Evolutionary conservation across 805 yeast species (phyloP), one percentile per base, ranked within the genome.

Genomic region (Pichia nakasei): DNA sequence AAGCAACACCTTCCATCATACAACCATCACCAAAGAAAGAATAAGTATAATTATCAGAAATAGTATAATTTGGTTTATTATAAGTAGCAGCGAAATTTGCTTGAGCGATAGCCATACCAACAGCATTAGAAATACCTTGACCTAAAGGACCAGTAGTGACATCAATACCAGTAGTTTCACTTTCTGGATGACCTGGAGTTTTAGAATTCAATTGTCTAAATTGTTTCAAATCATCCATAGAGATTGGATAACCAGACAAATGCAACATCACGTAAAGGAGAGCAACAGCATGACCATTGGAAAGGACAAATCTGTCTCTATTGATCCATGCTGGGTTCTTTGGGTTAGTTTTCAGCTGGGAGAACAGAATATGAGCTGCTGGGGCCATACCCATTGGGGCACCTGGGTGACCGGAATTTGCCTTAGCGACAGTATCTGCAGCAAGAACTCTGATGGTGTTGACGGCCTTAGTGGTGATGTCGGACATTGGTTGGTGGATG

Each of bases 111-210:
- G 98, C 97, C 54, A 91, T 64, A 72, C 98, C 98, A 58, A 91
- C 95, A 44, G 97, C 97, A 65, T 87, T 89, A 58, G 83, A 75
- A 58, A 91, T 77, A 82, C 98, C 98, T 72, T 91, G 98, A 65
- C 98, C 98, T 59, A 91, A 78, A 46, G 98, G 97, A 67, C 98
- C 98, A 50, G 97, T 91, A 66, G 97, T 88, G 59, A 89, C 95
- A 66, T 91, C 98, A 48, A 88, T 79, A 65, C 97, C 97, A 42
- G 93, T 88, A 48, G 84, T 75, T 61, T 85, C 94, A 49, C 70
- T 76, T 73, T 91, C 98, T 45, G 98, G 98, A 72, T 91, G 98
- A 56, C 98, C 98, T 41, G 98, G 97, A 49, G 95, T 83, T 70
- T 80, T 83, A 52, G 97, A 88, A 62, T 76, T 74, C 60, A 89